These are phyloP conservation scores for Inosperma sp. DNA, from an alignment of 768 basidiomycete species.

Conservation along the genomic window DNA sequence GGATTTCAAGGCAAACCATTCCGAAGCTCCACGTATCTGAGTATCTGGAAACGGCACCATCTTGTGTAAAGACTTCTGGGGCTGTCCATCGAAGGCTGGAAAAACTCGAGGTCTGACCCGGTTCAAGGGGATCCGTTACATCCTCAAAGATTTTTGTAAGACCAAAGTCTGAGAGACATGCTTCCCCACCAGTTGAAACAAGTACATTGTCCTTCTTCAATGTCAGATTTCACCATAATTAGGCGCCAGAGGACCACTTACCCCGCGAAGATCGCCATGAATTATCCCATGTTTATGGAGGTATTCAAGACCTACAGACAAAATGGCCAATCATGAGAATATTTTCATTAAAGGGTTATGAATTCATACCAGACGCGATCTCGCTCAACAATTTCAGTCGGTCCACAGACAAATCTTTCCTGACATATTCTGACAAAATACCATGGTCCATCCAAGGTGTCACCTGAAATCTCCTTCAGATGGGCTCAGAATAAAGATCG, in stretches of 20 bases:
- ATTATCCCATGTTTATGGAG: conserved; percentile 35
- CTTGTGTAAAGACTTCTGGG: conserved; percentile 35
- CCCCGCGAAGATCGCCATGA: conserved; percentile 41
- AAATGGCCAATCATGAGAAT: neutral
- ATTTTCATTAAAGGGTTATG: neutral
- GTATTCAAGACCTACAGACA: conserved; percentile 35
- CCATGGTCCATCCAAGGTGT: conserved; percentile 45
- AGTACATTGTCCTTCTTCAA: conserved; percentile 41
- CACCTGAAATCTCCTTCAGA: conserved; percentile 28
- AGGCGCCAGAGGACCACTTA: conserved; percentile 17
- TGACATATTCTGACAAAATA: conserved; percentile 34
- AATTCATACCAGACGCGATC: conserved; percentile 32
- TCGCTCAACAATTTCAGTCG: conserved; percentile 36
- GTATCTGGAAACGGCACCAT: conserved; percentile 28
- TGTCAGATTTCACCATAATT: neutral
- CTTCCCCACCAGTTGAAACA: conserved; percentile 35
- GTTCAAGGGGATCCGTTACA: conserved; percentile 23
- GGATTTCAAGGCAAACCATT: conserved; percentile 44
- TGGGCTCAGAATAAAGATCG: neutral
- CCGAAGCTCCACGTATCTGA: conserved; percentile 50
- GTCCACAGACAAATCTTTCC: conserved; percentile 28
- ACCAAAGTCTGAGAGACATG: conserved; percentile 44
- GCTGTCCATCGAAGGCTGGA: conserved; percentile 38
- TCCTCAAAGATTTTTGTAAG: conserved; percentile 38
- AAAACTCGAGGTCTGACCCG: conserved; percentile 19